Evolutionary conservation across 2,329 filamentous ascomycete genomes (phyloP).

Genomic region (Colletotrichum somersetense): DNA sequence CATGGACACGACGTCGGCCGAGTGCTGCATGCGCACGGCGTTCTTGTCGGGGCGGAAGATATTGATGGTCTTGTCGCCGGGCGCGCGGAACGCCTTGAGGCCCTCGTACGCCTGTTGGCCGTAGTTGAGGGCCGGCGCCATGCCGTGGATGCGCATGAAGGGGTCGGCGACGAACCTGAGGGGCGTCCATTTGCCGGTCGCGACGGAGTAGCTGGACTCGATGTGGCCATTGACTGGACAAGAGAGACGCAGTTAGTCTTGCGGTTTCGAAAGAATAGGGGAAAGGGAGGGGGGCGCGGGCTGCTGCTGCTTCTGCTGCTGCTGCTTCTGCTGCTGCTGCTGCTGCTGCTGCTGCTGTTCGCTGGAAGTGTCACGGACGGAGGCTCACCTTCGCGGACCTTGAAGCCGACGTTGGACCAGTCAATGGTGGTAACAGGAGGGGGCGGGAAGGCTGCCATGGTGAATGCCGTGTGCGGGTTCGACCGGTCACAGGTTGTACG

Average conservation of each 20-base stretch:
- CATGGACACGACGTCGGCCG: slow-evolving; percentile 84
- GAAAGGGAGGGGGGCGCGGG: too few species aligned
- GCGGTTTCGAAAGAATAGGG: too few species aligned
- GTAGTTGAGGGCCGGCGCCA: slow-evolving; percentile 96
- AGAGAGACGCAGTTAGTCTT: slow-evolving; percentile 3
- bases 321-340: neutral
- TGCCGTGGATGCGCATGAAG: slow-evolving; percentile 90
- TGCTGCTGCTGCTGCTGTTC: neutral
- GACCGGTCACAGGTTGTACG: neutral
- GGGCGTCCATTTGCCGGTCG: slow-evolving; percentile 81
- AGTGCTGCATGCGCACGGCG: slow-evolving; percentile 86
- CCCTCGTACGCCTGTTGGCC: slow-evolving; percentile 98
- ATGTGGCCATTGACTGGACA: slow-evolving; percentile 91
- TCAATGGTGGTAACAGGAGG: slow-evolving; percentile 86
- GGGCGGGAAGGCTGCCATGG: slow-evolving; percentile 76
- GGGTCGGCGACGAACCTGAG: slow-evolving; percentile 86
- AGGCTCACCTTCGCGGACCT: slow-evolving; percentile 82
- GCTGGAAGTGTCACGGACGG: neutral
- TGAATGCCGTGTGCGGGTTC: slow-evolving; percentile 33
- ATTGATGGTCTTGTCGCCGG: slow-evolving; percentile 76
- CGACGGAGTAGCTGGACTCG: slow-evolving; percentile 83
- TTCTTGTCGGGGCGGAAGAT: slow-evolving; percentile 92
- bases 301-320: too few species aligned
- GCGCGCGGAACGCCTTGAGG: slow-evolving; percentile 93
- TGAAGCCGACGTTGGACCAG: slow-evolving; percentile 94